Evolutionary conservation across 805 yeast species (phyloP).

Genomic region (Pichia californica): DNA sequence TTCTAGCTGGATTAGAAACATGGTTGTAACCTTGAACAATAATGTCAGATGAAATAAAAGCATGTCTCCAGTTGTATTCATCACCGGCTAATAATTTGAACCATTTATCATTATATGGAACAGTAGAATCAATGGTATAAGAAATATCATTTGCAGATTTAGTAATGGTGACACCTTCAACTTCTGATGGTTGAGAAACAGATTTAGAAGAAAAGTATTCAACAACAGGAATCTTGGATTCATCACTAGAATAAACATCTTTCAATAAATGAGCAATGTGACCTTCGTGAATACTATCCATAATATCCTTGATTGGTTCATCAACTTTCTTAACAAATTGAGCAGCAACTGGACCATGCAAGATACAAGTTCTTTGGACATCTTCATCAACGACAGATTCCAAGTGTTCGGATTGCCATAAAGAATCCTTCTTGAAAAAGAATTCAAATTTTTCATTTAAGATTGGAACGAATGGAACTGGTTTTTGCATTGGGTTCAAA

Average conservation of each 20-base stretch:
- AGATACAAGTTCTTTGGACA: conserved; percentile 97
- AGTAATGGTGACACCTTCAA: conserved; percentile 34
- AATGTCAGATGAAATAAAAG: conserved; percentile 71
- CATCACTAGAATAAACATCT: conserved; percentile 68
- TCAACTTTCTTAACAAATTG: conserved; percentile 79
- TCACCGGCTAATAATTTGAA: conserved; percentile 75
- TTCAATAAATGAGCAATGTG: conserved; percentile 66
- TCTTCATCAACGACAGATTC: conserved; percentile 95
- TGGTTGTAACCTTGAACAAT: conserved; percentile 82
- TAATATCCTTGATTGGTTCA: conserved; percentile 87
- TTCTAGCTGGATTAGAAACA: conserved; percentile 70
- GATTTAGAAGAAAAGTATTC: conserved; percentile 79
- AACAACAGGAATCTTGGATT: conserved; percentile 70
- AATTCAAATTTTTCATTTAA: conserved; percentile 90
- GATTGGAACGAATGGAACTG: conserved; percentile 96
- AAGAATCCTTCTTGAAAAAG: conserved; percentile 96
- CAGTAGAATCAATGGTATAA: conserved; percentile 33
- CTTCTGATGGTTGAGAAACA: conserved; percentile 34
- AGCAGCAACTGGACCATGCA: conserved; percentile 98
- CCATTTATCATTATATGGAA: conserved; percentile 51
- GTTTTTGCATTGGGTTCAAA: conserved; percentile 82
- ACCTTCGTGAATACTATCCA: conserved; percentile 86
- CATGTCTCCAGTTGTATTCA: conserved; percentile 81
- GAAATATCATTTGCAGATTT: conserved; percentile 27
- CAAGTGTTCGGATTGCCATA: conserved; percentile 98